Base-by-base conservation (phyloP, 805 yeast genomes). In the Isabelozyma heimii region DNA sequence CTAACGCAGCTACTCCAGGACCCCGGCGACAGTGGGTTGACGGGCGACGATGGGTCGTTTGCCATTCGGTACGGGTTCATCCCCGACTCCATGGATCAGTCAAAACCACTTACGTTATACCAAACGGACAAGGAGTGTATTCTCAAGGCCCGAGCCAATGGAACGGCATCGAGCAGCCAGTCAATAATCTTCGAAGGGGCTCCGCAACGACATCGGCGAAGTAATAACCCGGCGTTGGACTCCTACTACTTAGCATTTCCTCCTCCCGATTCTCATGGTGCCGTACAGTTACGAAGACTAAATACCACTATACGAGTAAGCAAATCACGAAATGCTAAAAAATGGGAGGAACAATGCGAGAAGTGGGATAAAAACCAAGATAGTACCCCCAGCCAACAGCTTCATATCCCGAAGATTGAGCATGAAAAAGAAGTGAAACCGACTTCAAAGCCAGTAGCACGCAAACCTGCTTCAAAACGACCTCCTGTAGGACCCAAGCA, bases 31-130 rank as follows among this genome's bases (percentile, higher is more conserved):
- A 20, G 6, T 6, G 24, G 24, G 6, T 20, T 20, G 48, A 12
- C 35, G 40, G 13, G 40, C 46, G 5, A 28, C 35, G 13, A 15
- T 35, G 12, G 42, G 35, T 13, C 49, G 45, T 39, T 65, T 12
- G 73, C 70, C 17, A 57, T 73, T 26, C 60, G 77, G 27, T 73
- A 73, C 50, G 77, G 77, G 16, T 65, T 69, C 48, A 62, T 70
- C 8, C 76, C 76, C 5, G 74, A 69, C 45, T 62, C 73, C 26
- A 63, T 73, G 72, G 76, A 72, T 50, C 69, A 69, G 47, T 42
- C 60, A 3, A 58, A 60, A 44, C 67, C 69, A 4, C 52, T 72
- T 37, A 61, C 54, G 16, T 57, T 73, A 43, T 72, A 68, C 54
- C 72, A 70, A 45, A 62, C 60, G 46, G 65, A 65, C 46, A 66